Conservation (phyloP, 2,329 filamentous ascomycete genomes). For the Colletotrichum tanaceti region DNA sequence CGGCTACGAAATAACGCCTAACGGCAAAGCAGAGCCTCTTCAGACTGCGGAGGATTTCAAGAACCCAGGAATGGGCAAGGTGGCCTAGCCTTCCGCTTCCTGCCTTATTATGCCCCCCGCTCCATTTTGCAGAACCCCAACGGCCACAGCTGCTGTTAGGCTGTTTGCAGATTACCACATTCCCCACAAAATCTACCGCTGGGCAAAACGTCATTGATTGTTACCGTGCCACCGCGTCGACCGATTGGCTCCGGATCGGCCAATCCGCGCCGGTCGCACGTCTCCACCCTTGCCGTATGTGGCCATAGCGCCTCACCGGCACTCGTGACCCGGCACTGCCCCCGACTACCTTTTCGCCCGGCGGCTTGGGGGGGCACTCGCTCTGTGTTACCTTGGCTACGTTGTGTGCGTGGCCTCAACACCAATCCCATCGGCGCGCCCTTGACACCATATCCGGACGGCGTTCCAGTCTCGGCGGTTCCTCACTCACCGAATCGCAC, state of each 20-base stretch:
- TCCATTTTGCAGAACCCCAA: constrained; percentile 2
- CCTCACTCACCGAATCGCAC: constrained; percentile 2
- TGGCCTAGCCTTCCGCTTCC: not conserved
- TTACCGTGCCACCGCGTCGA: not conserved
- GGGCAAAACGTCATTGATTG: constrained; percentile 16
- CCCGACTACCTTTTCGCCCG: constrained; percentile 28
- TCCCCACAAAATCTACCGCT: constrained; percentile 27
- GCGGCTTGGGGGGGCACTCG: constrained; percentile 3
- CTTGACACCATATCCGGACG: constrained; percentile 23
- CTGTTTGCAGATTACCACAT: not conserved
- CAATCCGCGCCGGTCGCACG: constrained; percentile 24
- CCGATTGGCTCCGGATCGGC: constrained; percentile 31
- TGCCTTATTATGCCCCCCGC: constrained; percentile 14
- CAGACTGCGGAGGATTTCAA: not conserved
- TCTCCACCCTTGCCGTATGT: constrained; percentile 24
- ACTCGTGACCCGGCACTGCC: constrained; percentile 37
- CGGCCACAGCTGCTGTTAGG: not conserved
- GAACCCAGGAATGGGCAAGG: constrained; percentile 24
- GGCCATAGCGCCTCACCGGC: constrained; percentile 31
- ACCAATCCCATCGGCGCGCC: not conserved
- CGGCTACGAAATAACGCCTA: constrained; percentile 1
- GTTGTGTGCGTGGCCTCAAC: constrained; percentile 1
- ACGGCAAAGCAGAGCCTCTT: constrained; percentile 13
- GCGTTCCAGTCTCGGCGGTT: not conserved
- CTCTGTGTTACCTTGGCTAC: not conserved